phyloP scores from a whole-genome alignment of 768 basidiomycete genomes.

The Trametes cinnabarina region DNA sequence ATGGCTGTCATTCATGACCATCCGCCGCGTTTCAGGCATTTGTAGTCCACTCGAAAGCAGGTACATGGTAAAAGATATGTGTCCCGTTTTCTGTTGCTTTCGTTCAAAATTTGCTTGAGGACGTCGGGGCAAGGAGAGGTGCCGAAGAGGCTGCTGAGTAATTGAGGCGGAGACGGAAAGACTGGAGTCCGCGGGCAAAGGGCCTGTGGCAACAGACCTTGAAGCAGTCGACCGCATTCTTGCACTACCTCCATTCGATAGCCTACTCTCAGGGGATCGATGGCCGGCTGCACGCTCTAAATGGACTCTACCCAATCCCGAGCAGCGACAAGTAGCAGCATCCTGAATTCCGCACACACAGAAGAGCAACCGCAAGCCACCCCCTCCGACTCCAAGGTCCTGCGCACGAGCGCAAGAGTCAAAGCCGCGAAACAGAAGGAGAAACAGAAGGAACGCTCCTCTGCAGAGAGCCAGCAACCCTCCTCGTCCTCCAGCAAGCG shows the following conservation, averaged over 20 bases:
- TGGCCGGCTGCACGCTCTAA: conserved; percentile 87
- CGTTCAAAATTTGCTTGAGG: neutral
- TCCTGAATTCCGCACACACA: conserved; percentile 47
- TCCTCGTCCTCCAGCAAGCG: conserved; percentile 52
- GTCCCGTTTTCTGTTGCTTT: too few species aligned
- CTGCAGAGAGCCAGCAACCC: conserved; percentile 36
- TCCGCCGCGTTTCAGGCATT: neutral
- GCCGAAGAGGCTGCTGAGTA: conserved; percentile 11
- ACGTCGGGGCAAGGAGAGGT: neutral
- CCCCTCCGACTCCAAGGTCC: conserved; percentile 51
- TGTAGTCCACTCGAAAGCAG: too few species aligned
- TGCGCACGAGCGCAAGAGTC: conserved; percentile 69
- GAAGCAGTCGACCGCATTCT: conserved; percentile 14
- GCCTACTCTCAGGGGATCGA: conserved; percentile 47
- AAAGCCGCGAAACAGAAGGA: conserved; percentile 74
- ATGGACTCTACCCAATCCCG: conserved; percentile 85
- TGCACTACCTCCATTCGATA: conserved; percentile 22
- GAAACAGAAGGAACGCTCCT: conserved; percentile 53
- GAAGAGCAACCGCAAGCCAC: conserved; percentile 37
- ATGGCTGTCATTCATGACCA: too few species aligned
- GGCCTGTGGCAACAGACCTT: conserved; percentile 12
- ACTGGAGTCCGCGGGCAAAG: conserved; percentile 11
- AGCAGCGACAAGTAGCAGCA: conserved; percentile 68
- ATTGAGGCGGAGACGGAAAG: conserved; percentile 14
- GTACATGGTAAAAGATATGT: too few species aligned